phyloP scores from a whole-genome alignment of 164 flowering plant species.

The Kingdonia uniflora region DNA sequence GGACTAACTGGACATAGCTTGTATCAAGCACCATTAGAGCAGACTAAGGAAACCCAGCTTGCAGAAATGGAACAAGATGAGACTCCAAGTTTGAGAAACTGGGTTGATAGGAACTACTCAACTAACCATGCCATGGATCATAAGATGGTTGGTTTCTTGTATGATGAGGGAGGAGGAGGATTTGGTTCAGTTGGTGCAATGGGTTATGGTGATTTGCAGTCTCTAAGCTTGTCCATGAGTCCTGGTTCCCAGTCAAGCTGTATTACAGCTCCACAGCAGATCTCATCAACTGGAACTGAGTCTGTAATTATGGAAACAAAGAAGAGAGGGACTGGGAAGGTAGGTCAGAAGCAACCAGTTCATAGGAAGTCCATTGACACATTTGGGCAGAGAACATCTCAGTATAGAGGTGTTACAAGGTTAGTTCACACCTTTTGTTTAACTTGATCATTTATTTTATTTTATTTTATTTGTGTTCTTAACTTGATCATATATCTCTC shows the following conservation, averaged over 20 bases:
- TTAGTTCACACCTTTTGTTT: conserved; percentile 7
- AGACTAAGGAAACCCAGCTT: conserved; percentile 22
- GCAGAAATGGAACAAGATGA: conserved; percentile 23
- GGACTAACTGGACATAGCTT: conserved; percentile 25
- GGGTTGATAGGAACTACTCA: conserved; percentile 31
- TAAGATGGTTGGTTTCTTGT: conserved; percentile 18
- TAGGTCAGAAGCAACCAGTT: conserved; percentile 50
- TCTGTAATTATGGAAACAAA: conserved; percentile 35
- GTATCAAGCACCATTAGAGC: conserved; percentile 25
- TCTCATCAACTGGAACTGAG: conserved; percentile 28
- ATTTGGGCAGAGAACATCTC: conserved; percentile 84
- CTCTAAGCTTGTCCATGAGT: conserved; percentile 76
- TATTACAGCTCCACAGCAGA: conserved; percentile 40
- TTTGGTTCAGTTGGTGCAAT: conserved; percentile 23
- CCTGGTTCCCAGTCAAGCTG: conserved; percentile 79
- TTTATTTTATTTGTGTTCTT: neutral
- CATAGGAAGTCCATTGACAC: conserved; percentile 80
- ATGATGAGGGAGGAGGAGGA: conserved; percentile 27
- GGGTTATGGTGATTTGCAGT: conserved; percentile 57
- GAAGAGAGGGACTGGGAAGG: conserved; percentile 48
- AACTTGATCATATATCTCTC: neutral
- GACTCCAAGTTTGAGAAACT: conserved; percentile 28
- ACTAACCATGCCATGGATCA: conserved; percentile 24
- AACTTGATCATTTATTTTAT: neutral
- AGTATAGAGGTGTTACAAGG: conserved; percentile 85